Conservation (phyloP, 345 rosid species). For the Eucalyptus shirleyi region DNA sequence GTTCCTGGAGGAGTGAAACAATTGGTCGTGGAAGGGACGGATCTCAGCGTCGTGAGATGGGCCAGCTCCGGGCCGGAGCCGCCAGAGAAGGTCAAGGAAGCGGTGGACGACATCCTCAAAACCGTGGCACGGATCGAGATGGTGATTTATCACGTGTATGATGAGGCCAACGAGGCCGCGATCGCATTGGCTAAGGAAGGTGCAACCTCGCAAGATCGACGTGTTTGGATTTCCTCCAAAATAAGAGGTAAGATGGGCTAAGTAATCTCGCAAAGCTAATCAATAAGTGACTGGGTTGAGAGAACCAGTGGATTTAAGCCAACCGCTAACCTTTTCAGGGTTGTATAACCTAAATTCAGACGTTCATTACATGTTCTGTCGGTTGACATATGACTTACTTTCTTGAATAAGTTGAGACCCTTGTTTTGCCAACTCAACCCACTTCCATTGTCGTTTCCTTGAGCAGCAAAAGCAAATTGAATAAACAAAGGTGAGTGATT, state of each 20-base stretch:
- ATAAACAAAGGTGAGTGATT: not conserved
- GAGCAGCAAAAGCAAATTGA: not conserved
- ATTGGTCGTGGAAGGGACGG: not conserved
- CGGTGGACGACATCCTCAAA: not conserved
- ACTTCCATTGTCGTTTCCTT: not conserved
- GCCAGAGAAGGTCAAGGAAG: not conserved
- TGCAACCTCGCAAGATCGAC: not conserved
- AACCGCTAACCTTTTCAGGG: not conserved
- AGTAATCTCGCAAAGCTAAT: not conserved
- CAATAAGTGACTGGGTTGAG: not conserved
- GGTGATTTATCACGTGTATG: not conserved
- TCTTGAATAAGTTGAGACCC: not conserved
- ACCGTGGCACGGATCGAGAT: not conserved
- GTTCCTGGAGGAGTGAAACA: not conserved
- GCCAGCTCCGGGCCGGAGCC: not conserved
- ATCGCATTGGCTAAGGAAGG: not conserved
- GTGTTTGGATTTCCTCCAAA: not conserved
- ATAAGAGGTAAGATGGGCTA: not conserved
- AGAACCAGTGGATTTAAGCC: not conserved
- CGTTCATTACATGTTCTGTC: not conserved
- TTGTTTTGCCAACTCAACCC: not conserved
- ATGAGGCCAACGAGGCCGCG: not conserved
- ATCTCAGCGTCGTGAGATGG: not conserved
- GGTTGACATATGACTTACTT: not conserved
- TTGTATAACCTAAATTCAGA: not conserved